Conservation (phyloP, 1,284 basidiomycete species). For the Peniophora sp. region DNA sequence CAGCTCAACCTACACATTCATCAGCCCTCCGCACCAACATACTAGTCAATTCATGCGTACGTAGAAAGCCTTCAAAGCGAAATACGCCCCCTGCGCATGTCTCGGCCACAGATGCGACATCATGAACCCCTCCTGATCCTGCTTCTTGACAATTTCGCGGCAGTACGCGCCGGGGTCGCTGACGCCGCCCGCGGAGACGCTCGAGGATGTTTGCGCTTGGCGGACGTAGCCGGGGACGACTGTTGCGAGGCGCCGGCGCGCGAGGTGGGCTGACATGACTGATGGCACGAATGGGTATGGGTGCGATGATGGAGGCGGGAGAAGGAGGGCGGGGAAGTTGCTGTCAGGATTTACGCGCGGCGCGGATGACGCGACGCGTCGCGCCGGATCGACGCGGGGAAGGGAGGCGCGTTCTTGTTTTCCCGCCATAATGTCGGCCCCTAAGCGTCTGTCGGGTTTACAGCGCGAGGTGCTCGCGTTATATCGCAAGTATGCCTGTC, state of each 20-base stretch:
- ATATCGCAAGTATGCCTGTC: conserved; percentile 53
- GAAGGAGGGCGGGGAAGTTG: not conserved
- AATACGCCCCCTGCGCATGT: conserved; percentile 58
- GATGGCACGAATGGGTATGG: not conserved
- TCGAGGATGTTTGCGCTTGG: conserved; percentile 2
- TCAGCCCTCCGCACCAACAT: conserved; percentile 6
- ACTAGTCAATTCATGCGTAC: conserved; percentile 41
- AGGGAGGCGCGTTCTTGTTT: not conserved
- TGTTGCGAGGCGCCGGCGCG: conserved; percentile 8
- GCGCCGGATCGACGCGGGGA: not conserved
- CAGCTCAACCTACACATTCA: conserved; percentile 64
- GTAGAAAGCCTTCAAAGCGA: conserved; percentile 83
- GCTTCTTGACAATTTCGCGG: conserved; percentile 57
- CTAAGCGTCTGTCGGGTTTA: conserved; percentile 41
- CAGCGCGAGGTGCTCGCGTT: conserved; percentile 64
- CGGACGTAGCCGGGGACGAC: conserved; percentile 1
- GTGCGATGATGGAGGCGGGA: not conserved
- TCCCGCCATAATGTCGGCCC: conserved; percentile 6
- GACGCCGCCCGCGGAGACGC: conserved; percentile 15
- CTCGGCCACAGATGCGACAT: conserved; percentile 72
- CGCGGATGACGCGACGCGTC: not conserved
- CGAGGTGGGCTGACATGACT: too few relatives aligned
- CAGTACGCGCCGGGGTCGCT: conserved; percentile 54
- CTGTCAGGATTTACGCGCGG: not conserved
- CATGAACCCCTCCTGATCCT: conserved; percentile 79